Evolutionary conservation across 2,329 filamentous ascomycete genomes (phyloP), one percentile per base, ranked within the genome.

Genomic region (Fusarium tuaranense): DNA sequence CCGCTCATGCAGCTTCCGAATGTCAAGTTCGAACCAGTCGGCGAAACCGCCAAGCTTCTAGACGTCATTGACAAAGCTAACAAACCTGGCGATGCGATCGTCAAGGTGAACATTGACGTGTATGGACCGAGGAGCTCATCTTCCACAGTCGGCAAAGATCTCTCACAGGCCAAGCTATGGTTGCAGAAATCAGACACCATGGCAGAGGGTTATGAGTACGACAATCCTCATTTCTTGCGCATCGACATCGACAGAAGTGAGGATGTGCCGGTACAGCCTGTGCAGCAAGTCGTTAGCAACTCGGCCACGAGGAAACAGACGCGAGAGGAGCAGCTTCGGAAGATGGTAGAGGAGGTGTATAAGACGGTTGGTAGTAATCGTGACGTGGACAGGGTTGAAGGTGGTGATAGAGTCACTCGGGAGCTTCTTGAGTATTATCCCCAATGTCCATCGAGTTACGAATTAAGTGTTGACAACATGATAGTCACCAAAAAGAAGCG

Each of bases 401-500:
- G 41, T 4, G 60, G 60, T 2, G 18, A 20, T 36, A 9, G 60
- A 25, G 60, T 63, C 1, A 48, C 36, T 1, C 63, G 22, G 7
- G 36, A 65, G 4, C 70, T 83, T 1, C 67, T 82, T 4, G 46
- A 70, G 81, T 82, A 75, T 48, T n/a, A 4, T 32, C 5, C 1
- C 8, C 9, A 8, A 7, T 25, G 0, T 7, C 34, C 27, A 7
- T 7, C 7, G 3, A 0, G 8, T n/a, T 16, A 5, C 12, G 0
- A 4, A 9, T 3, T 0, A 5, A 2, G n/a, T 14, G 67, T 72
- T 63, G n/a, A 63, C 9, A 7, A 4, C 0, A 2, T 13, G 34
- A 1, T 38, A 86, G 84, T 0, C 83, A 85, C 32, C 84, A 86
- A 76, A 64, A 82, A 41, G 68, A 81, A 53, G 84, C 82, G 0